Percentiles rank a stretch among this genome's conserved stretches.
phyloP scores from a whole-genome alignment of 2,329 filamentous ascomycete genomes.

The Teratosphaeria viscida region DNA sequence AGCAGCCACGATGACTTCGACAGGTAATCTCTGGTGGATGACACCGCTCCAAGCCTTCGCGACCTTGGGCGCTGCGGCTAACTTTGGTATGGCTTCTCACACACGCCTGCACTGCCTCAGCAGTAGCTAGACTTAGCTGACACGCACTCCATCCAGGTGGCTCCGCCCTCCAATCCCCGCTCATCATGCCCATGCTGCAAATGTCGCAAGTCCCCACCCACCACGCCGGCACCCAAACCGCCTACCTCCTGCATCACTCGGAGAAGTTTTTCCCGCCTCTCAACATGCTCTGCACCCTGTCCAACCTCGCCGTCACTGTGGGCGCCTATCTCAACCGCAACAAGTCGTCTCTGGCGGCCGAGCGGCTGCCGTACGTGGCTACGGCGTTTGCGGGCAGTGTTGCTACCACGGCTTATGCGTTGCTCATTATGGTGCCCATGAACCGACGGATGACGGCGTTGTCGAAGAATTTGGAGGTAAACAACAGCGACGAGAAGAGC shows the following conservation, averaged over 20 bases:
- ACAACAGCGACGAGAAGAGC: constrained; percentile 14
- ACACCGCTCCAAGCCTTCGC: constrained; percentile 21
- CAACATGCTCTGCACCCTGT: constrained; percentile 21
- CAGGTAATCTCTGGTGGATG: constrained; percentile 20
- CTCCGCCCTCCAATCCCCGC: constrained; percentile 23
- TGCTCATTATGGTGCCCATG: constrained; percentile 22
- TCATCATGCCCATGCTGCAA: constrained; percentile 23
- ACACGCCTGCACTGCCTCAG: neutral
- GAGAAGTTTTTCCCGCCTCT: constrained; percentile 24
- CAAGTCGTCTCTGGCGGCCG: constrained; percentile 8
- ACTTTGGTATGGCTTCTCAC: constrained; percentile 15
- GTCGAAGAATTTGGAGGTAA: constrained; percentile 14
- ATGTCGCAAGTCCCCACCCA: constrained; percentile 15
- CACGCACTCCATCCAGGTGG: constrained; percentile 11
- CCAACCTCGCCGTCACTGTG: constrained; percentile 19
- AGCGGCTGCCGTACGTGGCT: constrained; percentile 17
- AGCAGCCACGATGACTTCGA: constrained; percentile 15
- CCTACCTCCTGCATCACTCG: constrained; percentile 20
- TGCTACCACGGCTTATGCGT: constrained; percentile 20
- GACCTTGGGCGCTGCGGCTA: constrained; percentile 20
- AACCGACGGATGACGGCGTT: constrained; percentile 20
- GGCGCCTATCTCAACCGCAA: constrained; percentile 18
- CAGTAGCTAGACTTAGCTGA: neutral
- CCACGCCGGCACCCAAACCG: constrained; percentile 18
- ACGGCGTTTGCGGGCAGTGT: constrained; percentile 14